A percentile compares a stretch with the other conserved stretches of the same genome.
phyloP scores from a whole-genome alignment of 1,284 basidiomycete genomes.

The Xerocomus minutiporus region DNA sequence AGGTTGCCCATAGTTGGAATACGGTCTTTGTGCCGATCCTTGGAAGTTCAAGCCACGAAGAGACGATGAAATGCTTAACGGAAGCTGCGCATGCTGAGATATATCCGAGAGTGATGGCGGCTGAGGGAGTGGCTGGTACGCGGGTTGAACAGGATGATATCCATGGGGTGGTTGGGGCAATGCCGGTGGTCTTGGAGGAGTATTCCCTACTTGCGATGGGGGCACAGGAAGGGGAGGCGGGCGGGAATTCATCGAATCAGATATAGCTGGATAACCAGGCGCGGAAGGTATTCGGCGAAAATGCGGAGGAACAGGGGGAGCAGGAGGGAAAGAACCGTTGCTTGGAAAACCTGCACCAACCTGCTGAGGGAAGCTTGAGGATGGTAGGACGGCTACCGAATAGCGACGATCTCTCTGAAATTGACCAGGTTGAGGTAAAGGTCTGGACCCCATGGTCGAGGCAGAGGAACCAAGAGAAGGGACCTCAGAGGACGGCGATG shows the following conservation, averaged over 20 bases:
- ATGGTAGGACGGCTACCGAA: slow-evolving; percentile 35
- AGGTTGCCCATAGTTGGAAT: slow-evolving; percentile 28
- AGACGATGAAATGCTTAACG: slow-evolving; percentile 29
- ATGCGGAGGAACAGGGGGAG: slow-evolving; percentile 20
- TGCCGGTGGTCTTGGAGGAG: slow-evolving; percentile 29
- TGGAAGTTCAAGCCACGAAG: slow-evolving; percentile 35
- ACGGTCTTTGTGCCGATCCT: slow-evolving; percentile 41
- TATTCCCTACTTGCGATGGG: slow-evolving; percentile 23
- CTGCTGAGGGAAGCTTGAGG: slow-evolving; percentile 31
- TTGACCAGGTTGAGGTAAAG: slow-evolving; percentile 46
- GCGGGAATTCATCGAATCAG: slow-evolving; percentile 16
- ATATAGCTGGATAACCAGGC: slow-evolving; percentile 23
- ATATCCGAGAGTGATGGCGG: slow-evolving; percentile 32
- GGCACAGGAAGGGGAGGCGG: slow-evolving; percentile 31
- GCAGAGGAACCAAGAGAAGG: slow-evolving; percentile 32
- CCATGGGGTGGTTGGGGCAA: slow-evolving; percentile 40
- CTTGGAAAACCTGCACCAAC: slow-evolving; percentile 17
- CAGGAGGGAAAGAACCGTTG: slow-evolving; percentile 18
- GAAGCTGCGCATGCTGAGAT: slow-evolving; percentile 24
- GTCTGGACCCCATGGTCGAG: slow-evolving; percentile 44
- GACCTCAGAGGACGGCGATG: slow-evolving; percentile 31
- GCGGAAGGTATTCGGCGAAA: slow-evolving; percentile 29
- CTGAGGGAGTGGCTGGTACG: slow-evolving; percentile 38
- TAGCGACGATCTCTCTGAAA: slow-evolving; percentile 33
- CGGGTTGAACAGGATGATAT: slow-evolving; percentile 32